A percentile compares a stretch with the other conserved stretches of the same genome.
phyloP scores from a whole-genome alignment of 208 protist genomes.

The Balamuthia mandrillaris region DNA sequence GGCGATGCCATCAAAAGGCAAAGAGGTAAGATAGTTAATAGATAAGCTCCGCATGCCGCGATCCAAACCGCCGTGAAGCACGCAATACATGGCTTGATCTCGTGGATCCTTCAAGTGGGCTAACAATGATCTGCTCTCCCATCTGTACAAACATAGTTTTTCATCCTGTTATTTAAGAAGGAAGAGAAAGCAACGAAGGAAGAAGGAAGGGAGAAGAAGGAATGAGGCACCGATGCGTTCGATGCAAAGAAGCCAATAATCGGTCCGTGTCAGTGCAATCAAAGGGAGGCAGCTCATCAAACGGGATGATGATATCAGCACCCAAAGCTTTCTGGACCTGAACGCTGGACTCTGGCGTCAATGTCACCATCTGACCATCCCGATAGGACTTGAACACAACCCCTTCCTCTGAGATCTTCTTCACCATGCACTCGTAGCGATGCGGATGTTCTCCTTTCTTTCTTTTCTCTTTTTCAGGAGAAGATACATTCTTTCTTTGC shows the following conservation, averaged over 20 bases:
- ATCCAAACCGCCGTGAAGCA: slow-evolving; percentile 59
- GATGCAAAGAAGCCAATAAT: slow-evolving; percentile 44
- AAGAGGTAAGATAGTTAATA: slow-evolving; percentile 45
- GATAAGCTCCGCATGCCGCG: slow-evolving; percentile 32
- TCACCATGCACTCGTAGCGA: background rate
- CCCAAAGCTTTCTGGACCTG: slow-evolving; percentile 43
- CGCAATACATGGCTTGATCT: slow-evolving; percentile 57
- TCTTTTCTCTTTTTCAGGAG: background rate
- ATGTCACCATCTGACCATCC: background rate
- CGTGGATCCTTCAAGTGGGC: slow-evolving; percentile 43
- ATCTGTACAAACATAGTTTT: slow-evolving; percentile 35
- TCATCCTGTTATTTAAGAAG: background rate
- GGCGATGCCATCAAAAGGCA: slow-evolving; percentile 62
- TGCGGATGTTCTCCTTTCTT: slow-evolving; percentile 1
- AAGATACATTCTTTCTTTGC: background rate
- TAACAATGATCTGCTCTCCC: slow-evolving; percentile 50
- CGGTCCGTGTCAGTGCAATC: background rate
- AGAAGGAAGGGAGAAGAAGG: too few species aligned
- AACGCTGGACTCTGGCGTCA: slow-evolving; percentile 46
- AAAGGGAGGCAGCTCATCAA: slow-evolving; percentile 53
- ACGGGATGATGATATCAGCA: slow-evolving; percentile 60
- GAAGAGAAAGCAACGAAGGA: too few species aligned
- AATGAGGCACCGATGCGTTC: slow-evolving; percentile 47
- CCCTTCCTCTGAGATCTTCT: slow-evolving; percentile 27
- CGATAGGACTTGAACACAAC: slow-evolving; percentile 35